Conservation (phyloP, 2,329 filamentous ascomycete species). For the Talaromyces verruculosus region DNA sequence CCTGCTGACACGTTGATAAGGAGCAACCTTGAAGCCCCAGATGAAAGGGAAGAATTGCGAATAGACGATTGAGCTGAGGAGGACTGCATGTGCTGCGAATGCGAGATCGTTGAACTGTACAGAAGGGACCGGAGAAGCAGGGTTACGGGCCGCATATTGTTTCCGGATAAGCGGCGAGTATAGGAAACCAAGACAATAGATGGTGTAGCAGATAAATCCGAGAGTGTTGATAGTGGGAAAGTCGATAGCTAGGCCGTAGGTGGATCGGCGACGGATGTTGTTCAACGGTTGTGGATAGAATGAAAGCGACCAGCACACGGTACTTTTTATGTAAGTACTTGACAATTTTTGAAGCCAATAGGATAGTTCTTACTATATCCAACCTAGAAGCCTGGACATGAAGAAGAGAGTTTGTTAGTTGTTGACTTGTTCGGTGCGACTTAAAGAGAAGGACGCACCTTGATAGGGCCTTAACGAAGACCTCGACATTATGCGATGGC, state of each 20-base stretch:
- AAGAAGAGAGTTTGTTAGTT: not conserved
- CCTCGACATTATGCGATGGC: conserved; percentile 32
- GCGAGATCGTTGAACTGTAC: conserved; percentile 87
- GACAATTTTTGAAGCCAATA: not conserved
- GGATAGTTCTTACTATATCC: conserved; percentile 60
- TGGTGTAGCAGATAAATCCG: conserved; percentile 66
- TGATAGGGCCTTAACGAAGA: conserved; percentile 43
- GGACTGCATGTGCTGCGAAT: conserved; percentile 78
- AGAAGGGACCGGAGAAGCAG: conserved; percentile 70
- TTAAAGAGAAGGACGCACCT: conserved; percentile 45
- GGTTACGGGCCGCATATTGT: conserved; percentile 82
- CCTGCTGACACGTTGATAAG: conserved; percentile 55
- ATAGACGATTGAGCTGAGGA: conserved; percentile 70
- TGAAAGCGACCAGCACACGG: conserved; percentile 75
- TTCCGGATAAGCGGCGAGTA: conserved; percentile 73
- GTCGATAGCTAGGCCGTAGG: conserved; percentile 80
- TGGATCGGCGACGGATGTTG: conserved; percentile 75
- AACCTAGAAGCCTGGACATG: conserved; percentile 60
- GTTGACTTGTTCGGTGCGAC: no score
- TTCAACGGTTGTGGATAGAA: conserved; percentile 90
- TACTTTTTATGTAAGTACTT: conserved; percentile 40
- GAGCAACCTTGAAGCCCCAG: conserved; percentile 72
- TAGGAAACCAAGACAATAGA: conserved; percentile 73
- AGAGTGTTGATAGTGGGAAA: conserved; percentile 73
- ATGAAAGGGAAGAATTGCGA: conserved; percentile 70